Conservation (phyloP, 805 yeast species). For the Saccharomycopsis malanga region DNA sequence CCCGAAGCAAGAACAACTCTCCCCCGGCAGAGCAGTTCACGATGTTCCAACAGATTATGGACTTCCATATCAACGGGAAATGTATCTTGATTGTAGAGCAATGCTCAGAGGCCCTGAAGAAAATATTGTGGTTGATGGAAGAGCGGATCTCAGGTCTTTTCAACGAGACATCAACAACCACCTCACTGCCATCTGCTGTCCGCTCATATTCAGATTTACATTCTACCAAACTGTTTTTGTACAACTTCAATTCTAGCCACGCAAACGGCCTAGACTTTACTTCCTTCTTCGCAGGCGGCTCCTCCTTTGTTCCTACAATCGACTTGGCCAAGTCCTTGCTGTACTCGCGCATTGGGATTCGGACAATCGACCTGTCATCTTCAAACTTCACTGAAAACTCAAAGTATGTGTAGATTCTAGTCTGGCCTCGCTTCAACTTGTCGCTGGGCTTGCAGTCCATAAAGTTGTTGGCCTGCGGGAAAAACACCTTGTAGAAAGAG, state of each 20-base stretch:
- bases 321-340: constrained; percentile 51
- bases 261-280: constrained; percentile 64
- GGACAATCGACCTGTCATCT: constrained; percentile 54
- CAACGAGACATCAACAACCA: constrained; percentile 40
- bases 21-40: constrained; percentile 44
- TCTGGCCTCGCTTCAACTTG: constrained; percentile 40
- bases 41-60: constrained; percentile 61
- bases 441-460: constrained; percentile 45
- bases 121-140: constrained; percentile 81
- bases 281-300: neutral
- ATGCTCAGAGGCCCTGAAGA: constrained; percentile 57
- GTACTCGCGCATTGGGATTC: constrained; percentile 78
- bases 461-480: constrained; percentile 50
- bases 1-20: constrained; percentile 64
- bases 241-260: constrained; percentile 75
- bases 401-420: constrained; percentile 52
- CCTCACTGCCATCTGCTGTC: constrained; percentile 48
- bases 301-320: constrained; percentile 2
- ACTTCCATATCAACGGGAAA: constrained; percentile 81
- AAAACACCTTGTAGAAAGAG: constrained; percentile 54
- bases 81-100: constrained; percentile 49
- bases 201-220: constrained; percentile 47
- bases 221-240: constrained; percentile 43
- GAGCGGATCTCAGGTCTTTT: constrained; percentile 59
- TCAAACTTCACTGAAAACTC: constrained; percentile 46